Percentiles rank a stretch among this genome's conserved stretches.
phyloP scores from a whole-genome alignment of 31 red algal genomes.

The Endocladia muricata region DNA sequence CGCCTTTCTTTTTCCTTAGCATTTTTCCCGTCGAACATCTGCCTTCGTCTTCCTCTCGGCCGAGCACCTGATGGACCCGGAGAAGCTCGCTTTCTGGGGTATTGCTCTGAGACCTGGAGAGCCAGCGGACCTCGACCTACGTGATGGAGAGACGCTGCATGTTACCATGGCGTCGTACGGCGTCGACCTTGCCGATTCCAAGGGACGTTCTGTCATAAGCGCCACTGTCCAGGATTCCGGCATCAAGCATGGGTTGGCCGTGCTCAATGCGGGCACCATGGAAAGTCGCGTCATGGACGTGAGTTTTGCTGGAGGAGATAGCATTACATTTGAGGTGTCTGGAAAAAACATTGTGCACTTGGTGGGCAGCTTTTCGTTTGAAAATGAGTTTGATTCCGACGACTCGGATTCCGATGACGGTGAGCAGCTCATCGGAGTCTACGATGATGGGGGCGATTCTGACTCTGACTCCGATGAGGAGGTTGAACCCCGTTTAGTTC shows the following conservation, averaged over 20 bases:
- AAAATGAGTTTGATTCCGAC: slow-evolving; percentile 41
- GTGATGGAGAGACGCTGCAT: slow-evolving; percentile 68
- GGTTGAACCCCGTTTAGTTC: not conserved
- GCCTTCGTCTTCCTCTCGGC: not conserved
- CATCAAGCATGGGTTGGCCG: slow-evolving; percentile 27
- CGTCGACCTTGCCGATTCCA: slow-evolving; percentile 34
- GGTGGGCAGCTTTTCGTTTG: slow-evolving; percentile 65
- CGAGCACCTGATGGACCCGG: slow-evolving; percentile 33
- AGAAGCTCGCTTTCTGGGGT: slow-evolving; percentile 70
- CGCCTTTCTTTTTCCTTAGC: too few relatives aligned
- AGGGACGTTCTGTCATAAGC: slow-evolving; percentile 17
- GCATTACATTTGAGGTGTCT: slow-evolving; percentile 54
- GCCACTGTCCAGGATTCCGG: slow-evolving; percentile 3
- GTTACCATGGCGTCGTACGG: slow-evolving; percentile 62
- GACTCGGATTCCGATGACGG: not conserved
- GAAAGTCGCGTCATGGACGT: slow-evolving; percentile 58
- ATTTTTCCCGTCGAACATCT: too few relatives aligned
- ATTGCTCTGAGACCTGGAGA: slow-evolving; percentile 70
- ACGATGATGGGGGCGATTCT: slow-evolving; percentile 39
- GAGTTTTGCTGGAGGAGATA: slow-evolving; percentile 57
- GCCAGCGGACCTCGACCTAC: slow-evolving; percentile 61
- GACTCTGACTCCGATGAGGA: slow-evolving; percentile 27
- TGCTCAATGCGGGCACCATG: slow-evolving; percentile 42
- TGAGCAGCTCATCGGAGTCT: slow-evolving; percentile 22
- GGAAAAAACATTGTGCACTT: slow-evolving; percentile 64